phyloP scores from a whole-genome alignment of 1,284 basidiomycete genomes.

The Apiotrichum sp. region DNA sequence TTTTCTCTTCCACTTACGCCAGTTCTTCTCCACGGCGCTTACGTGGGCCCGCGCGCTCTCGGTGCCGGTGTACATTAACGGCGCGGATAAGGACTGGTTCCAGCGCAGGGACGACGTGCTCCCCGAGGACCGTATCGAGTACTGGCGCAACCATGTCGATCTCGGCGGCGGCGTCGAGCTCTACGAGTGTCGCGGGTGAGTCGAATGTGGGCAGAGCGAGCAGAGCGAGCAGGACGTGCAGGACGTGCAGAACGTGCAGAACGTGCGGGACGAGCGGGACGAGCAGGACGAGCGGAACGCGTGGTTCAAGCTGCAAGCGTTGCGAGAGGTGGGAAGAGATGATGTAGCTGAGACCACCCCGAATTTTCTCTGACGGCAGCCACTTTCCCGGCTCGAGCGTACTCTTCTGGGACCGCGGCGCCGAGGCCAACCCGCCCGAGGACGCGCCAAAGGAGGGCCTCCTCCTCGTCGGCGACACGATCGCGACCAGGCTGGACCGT shows the following conservation, averaged over 20 bases:
- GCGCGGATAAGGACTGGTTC: no score
- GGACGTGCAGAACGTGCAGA: no score
- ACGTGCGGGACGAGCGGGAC: no score
- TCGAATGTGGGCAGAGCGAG: neutral
- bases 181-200: no score
- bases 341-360: neutral
- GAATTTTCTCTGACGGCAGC: conserved; percentile 11
- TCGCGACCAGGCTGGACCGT: conserved; percentile 42
- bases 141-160: neutral
- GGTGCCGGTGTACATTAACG: no score
- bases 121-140: neutral
- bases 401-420: conserved; percentile 41
- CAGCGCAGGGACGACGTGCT: neutral
- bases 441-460: conserved; percentile 30
- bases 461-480: conserved; percentile 40
- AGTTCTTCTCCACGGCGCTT: conserved; percentile 24
- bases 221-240: neutral
- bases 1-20: conserved; percentile 26
- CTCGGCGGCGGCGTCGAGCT: no score
- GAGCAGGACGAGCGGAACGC: no score
- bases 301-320: no score
- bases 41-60: conserved; percentile 1
- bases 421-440: conserved; percentile 27
- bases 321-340: no score
- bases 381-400: conserved; percentile 44